Base-by-base conservation (phyloP, 371 early-diverging fungal species). In the Lichtheimia corymbifera region DNA sequence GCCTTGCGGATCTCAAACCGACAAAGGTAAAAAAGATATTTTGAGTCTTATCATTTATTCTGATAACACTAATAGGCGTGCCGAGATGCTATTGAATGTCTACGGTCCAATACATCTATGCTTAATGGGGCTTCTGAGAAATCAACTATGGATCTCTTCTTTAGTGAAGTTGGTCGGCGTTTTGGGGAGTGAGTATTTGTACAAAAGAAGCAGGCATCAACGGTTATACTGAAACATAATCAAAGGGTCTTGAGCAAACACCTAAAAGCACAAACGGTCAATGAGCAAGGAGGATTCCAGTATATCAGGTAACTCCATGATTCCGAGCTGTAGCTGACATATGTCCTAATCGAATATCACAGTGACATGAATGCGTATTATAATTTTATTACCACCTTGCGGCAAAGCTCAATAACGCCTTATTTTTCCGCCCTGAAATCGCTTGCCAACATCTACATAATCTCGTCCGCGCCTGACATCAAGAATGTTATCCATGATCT, bases 331-430 rank as follows among this genome's bases (percentile, higher is more conserved):
- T 0, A 7, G 18, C 17, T 41, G 62, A 40, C 15, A 20, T 1
- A 13, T 13, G 15, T 61, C 15, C 17, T 22, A 15, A 55, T n/a
- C 0, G 22, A 2, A 11, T 14, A 4, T 12, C 9, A 14, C 25
- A 93, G 95, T 58, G 96, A 97, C 58, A 78, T 97, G 70, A 96
- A 96, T 72, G 81, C 86, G 35, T 95, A 93, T 71, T 82, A 87
- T 63, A 76, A 83, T 25, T 87, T 83, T 61, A 64, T 80, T 12
- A 62, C 66, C 9, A 66, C 84, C 2, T 81, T 94, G 18, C 79
- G 83, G 18, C 91, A 93, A 52, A 81, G 85, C 9, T 79, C 88
- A 0, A 81, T 92, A n/a, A 80, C 88, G 22, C 86, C 91, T 20
- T 87, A 91, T 58, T 96, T 95, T 67, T 70, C 84, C 9, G 96